Evolutionary conservation across 345 rosid genomes (phyloP), one percentile per base, ranked within the genome.

Genomic region (Lepidium didymum): DNA sequence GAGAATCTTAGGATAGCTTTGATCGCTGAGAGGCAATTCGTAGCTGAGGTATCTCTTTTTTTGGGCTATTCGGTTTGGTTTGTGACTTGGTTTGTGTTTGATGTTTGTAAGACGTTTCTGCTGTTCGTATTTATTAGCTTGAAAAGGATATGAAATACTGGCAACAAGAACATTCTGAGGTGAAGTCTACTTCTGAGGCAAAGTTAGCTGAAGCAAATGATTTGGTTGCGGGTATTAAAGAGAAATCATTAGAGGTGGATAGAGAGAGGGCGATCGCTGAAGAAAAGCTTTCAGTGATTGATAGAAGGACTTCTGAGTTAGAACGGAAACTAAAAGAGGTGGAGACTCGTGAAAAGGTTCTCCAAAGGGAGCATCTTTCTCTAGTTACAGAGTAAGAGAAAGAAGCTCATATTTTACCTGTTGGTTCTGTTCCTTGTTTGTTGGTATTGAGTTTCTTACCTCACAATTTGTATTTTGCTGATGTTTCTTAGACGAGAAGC

Each of bases 251-350:
- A 44, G 94, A 79, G 67, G 88, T 81, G 57, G 88, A 90, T 66
- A 78, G 59, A 68, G 84, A 82, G 80, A 55, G 85, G 56, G 72
- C 18, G n/a, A 61, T 61, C 53, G 88, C 87, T 62, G 89, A 80
- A 58, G 81, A 80, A 51, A 87, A 87, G 83, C 91, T 90, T 65
- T 77, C 81, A 19, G 91, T 84, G 75, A 75, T 84, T 45, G 81
- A 78, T 54, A 64, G 81, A 64, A 93, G 82, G 81, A 77, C 78
- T 70, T 74, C 80, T 8, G 92, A 84, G 60, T 62, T 90, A 80
- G 96, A 93, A 63, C 41, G 76, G 79, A 88, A 81, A 73, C 80
- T 88, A 73, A 82, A 83, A 52, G 96, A 90, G 67, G 36, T 87
- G 78, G 94, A 81, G 74, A 75, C 86, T 23, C 90, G 87, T 16